A percentile compares a stretch with the other conserved stretches of the same genome.
phyloP scores from a whole-genome alignment of 2,329 filamentous ascomycete species.

The Alternaria rosae region DNA sequence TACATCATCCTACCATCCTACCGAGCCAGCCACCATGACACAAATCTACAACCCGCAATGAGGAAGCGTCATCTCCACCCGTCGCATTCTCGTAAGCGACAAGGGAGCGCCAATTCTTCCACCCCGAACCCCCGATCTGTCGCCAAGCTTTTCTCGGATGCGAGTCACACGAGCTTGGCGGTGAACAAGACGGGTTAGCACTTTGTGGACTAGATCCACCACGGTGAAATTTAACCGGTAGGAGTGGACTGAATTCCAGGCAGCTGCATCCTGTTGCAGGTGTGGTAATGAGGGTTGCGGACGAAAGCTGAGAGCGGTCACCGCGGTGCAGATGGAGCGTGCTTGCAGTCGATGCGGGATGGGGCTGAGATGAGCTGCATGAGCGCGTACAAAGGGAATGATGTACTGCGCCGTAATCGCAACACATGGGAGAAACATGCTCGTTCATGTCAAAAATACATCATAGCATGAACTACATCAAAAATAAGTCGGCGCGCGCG shows the following conservation, averaged over 20 bases:
- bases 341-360: background rate
- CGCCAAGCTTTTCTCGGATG: conserved; percentile 1
- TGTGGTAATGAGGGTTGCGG: background rate
- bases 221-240: background rate
- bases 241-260: background rate
- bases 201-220: background rate
- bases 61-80: background rate
- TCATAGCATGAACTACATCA: background rate
- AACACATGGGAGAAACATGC: background rate
- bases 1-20: background rate
- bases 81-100: conserved; percentile 3
- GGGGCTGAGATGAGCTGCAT: background rate
- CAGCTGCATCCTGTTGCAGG: background rate
- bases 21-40: background rate
- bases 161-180: background rate
- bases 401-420: background rate
- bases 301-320: background rate
- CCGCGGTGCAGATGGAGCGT: background rate
- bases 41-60: background rate
- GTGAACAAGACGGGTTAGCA: background rate
- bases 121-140: conserved; percentile 5
- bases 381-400: background rate
- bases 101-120: background rate
- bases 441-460: background rate
- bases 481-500: background rate